Base-by-base conservation (phyloP, 2,329 filamentous ascomycete species). In the Arthrobotrys musiformis region DNA sequence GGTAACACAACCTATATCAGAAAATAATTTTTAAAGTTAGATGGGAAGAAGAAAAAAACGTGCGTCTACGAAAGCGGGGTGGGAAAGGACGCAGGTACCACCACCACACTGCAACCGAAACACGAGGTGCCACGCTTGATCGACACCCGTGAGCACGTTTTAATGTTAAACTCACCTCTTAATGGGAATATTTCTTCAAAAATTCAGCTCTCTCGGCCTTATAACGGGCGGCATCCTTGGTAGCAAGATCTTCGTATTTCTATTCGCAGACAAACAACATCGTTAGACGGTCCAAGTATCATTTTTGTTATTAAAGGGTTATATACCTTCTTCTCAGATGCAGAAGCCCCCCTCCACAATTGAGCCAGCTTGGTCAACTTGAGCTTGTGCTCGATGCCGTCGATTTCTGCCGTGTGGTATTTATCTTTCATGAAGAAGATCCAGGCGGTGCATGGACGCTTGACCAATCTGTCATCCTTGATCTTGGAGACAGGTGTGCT, bases 21-120 rank as follows among this genome's bases (percentile, higher is more conserved):
- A 66, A 61, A n/a, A n/a, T n/a, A n/a, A n/a, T n/a, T n/a, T n/a
- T 30, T 22, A 46, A 50, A 54, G 63, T 77, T 70, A 76, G 72
- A n/a, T n/a, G n/a, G n/a, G n/a, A n/a, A n/a, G n/a, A n/a, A n/a
- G n/a, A n/a, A n/a, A n/a, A 54, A 35, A 42, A 58, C 54, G 54
- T 40, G 52, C 26, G 15, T 19, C 15, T 22, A 58, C 17, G 30
- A 40, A 58, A 37, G 24, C 17, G 11, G n/a, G 19, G n/a, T 19
- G 9, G 11, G 22, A 9, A n/a, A n/a, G 4, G 37, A n/a, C 26
- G 58, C 46, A 70, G 13, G 33, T 63, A 24, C 42, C 56, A 62
- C 26, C 56, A 24, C 42, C 56, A 62, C 26, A 54, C 6, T 42
- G 11, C 37, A 42, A 44, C 3, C 35, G 8, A 17, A 60, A 15